Percentiles rank a stretch among this genome's conserved stretches.
Conservation (phyloP, 768 basidiomycete genomes). For the Lactifluus rugatus region DNA sequence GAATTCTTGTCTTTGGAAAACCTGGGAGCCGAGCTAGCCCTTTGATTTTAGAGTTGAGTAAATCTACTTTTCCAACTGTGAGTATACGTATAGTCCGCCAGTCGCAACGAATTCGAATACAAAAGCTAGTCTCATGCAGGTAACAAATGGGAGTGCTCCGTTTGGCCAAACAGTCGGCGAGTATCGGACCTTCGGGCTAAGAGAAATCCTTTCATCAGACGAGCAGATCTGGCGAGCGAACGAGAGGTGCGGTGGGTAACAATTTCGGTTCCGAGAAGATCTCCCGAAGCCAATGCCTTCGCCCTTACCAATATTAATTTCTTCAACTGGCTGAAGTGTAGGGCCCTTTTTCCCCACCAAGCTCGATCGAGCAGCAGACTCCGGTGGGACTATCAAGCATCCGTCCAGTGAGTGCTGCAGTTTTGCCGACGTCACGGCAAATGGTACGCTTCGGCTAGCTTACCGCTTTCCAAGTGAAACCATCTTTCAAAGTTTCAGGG, state of each 20-base stretch:
- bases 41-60: neutral
- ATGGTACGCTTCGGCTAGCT: neutral
- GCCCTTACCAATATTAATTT: neutral
- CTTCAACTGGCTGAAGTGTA: neutral
- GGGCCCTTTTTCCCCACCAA: neutral
- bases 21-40: neutral
- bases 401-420: neutral
- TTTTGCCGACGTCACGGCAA: neutral
- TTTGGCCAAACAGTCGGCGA: too few relatives aligned
- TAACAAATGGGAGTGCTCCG: too few relatives aligned
- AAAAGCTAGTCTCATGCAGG: too few relatives aligned
- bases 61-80: neutral
- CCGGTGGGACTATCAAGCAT: neutral
- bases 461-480: neutral
- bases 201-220: too few relatives aligned
- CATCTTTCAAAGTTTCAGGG: too few relatives aligned
- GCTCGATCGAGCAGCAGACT: neutral
- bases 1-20: neutral
- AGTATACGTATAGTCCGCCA: neutral
- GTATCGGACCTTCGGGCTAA: too few relatives aligned
- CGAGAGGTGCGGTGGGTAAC: too few relatives aligned
- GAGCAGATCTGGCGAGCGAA: too few relatives aligned
- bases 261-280: too few relatives aligned
- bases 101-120: neutral
- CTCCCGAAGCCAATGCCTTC: too few relatives aligned